Percentiles rank a stretch among this genome's conserved stretches.
These are phyloP conservation scores for Crassisporium funariophilum DNA, from an alignment of 768 basidiomycete species.

Conservation along the genomic window DNA sequence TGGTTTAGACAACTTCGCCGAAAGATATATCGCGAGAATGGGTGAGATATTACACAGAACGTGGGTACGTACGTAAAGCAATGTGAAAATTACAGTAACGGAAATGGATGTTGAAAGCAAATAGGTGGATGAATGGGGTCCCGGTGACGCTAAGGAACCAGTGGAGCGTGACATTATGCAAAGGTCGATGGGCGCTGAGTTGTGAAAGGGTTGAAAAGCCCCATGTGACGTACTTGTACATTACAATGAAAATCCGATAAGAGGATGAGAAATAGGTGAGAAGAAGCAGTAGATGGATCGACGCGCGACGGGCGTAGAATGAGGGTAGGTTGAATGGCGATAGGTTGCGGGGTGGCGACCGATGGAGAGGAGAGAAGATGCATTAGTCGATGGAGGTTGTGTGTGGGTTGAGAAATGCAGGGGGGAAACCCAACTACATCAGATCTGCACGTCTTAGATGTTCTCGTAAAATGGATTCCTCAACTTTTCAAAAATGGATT, in stretches of 20 bases:
- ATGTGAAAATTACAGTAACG: background rate
- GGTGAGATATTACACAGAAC: background rate
- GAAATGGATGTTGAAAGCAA: background rate
- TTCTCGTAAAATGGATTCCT: background rate
- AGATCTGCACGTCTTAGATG: background rate
- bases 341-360: too few relatives aligned
- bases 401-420: background rate
- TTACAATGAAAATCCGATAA: too few relatives aligned
- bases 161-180: too few relatives aligned
- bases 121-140: background rate
- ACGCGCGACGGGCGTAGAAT: too few relatives aligned
- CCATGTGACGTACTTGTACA: too few relatives aligned
- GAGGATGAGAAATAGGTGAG: too few relatives aligned
- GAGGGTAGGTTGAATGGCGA: too few relatives aligned
- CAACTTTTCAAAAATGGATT: background rate
- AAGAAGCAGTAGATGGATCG: too few relatives aligned
- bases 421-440: background rate
- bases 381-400: background rate
- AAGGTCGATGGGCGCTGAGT: too few relatives aligned
- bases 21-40: too few relatives aligned
- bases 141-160: slow-evolving; percentile 2
- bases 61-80: background rate
- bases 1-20: too few relatives aligned
- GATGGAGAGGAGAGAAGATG: background rate
- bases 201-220: too few relatives aligned